A percentile compares a stretch with the other conserved stretches of the same genome.
Evolutionary conservation across 2,329 filamentous ascomycete genomes (phyloP).

Genomic region (Monosporascus cannonballus): DNA sequence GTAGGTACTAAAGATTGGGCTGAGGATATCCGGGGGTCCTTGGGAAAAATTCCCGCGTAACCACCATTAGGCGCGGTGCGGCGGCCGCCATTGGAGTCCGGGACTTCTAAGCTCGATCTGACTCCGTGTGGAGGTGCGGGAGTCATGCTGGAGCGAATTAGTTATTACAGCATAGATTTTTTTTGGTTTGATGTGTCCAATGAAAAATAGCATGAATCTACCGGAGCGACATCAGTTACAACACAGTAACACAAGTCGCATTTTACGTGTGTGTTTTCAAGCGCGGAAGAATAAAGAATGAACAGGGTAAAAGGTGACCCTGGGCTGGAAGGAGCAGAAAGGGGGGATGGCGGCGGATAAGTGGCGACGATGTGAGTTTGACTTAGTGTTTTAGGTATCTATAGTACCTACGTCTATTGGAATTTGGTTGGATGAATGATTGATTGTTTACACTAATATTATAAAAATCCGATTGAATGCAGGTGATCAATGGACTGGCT

Average conservation of each 20-base stretch:
- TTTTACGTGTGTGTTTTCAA: not conserved
- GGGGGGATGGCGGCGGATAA: not conserved
- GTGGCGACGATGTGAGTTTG: too few species aligned
- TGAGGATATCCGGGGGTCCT: conserved; percentile 44
- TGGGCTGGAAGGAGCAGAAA: not conserved
- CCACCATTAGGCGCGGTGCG: conserved; percentile 5
- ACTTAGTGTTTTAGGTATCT: too few species aligned
- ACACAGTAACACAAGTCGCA: not conserved
- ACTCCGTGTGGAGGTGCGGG: not conserved
- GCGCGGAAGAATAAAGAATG: not conserved
- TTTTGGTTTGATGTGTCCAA: not conserved
- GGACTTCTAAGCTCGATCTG: conserved; percentile 1
- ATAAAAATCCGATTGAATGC: too few species aligned
- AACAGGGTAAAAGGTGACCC: not conserved
- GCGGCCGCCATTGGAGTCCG: conserved; percentile 1
- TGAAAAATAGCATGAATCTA: not conserved
- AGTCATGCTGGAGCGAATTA: not conserved
- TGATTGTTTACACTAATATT: too few species aligned
- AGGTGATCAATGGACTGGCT: too few species aligned
- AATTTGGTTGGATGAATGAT: too few species aligned
- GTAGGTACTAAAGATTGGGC: conserved; percentile 32
- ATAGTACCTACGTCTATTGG: too few species aligned
- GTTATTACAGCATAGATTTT: not conserved
- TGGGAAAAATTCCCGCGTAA: conserved; percentile 12
- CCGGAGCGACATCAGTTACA: not conserved